Percentiles rank a stretch among this genome's conserved stretches.
phyloP scores from a whole-genome alignment of 345 rosid species.

The Eucalyptus caleyi region DNA sequence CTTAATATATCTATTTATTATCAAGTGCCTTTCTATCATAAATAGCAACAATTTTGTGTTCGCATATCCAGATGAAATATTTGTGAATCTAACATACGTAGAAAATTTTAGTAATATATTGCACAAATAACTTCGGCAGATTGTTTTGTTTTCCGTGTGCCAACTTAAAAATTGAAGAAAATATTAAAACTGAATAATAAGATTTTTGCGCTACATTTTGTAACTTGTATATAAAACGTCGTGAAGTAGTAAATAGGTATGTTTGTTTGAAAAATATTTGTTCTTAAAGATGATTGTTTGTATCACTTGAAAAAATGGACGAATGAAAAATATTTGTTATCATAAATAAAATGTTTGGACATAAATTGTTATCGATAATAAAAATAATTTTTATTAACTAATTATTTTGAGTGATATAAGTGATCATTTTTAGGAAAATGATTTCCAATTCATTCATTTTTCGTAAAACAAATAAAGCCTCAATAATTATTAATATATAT shows the following conservation, averaged over 20 bases:
- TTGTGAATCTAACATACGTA: neutral
- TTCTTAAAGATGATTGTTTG: no score
- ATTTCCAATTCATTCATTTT: no score
- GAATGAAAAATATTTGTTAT: fast-evolving
- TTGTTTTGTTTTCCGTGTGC: neutral
- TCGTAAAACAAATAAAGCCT: no score
- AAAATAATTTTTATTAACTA: no score
- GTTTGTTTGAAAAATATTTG: no score
- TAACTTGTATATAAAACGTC: neutral
- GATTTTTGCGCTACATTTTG: neutral
- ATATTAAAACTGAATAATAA: neutral
- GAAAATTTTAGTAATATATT: neutral
- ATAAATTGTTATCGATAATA: no score
- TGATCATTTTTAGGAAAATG: no score
- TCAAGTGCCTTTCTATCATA: neutral
- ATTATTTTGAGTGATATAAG: no score
- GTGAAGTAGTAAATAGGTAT: neutral
- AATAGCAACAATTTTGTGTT: neutral
- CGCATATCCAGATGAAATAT: neutral
- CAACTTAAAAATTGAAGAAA: neutral
- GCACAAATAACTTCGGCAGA: neutral
- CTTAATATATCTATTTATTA: neutral
- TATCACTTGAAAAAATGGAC: no score
- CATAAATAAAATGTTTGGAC: no score
- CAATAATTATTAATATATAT: neutral